Evolutionary conservation across 441 rosid genomes (phyloP).

Genomic region (Corymbia citriodora): DNA sequence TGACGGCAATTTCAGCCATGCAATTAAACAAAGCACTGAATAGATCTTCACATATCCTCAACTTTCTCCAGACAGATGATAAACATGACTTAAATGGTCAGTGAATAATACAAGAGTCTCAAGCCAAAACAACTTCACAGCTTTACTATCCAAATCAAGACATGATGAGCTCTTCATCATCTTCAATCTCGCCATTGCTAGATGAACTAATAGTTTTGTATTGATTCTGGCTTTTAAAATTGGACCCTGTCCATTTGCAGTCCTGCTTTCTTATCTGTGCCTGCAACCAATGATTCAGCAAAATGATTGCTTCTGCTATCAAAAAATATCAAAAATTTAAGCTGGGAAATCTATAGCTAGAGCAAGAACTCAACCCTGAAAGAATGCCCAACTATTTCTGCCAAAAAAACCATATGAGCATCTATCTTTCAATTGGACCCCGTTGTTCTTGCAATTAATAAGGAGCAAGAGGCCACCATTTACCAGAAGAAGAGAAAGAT

Average conservation of each 20-base stretch:
- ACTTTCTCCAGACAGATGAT: slow-evolving; percentile 89
- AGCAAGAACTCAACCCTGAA: no score
- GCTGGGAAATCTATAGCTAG: no score
- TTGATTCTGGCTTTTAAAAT: slow-evolving; percentile 73
- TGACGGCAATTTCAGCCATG: slow-evolving; percentile 74
- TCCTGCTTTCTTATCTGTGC: slow-evolving; percentile 34
- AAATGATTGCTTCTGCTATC: no score
- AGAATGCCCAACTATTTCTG: no score
- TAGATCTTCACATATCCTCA: slow-evolving; percentile 86
- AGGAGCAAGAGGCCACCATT: background rate
- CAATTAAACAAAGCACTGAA: slow-evolving; percentile 77
- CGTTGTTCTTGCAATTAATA: no score
- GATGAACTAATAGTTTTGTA: slow-evolving; percentile 80
- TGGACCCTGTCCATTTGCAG: slow-evolving; percentile 60
- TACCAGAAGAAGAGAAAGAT: slow-evolving; percentile 16
- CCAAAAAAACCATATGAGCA: no score
- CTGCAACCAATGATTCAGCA: no score
- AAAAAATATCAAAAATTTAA: no score
- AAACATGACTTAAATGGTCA: slow-evolving; percentile 91
- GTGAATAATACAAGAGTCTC: slow-evolving; percentile 78
- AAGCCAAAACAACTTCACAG: slow-evolving; percentile 76
- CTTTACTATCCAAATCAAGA: slow-evolving; percentile 80
- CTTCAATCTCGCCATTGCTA: slow-evolving; percentile 77
- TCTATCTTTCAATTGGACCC: no score
- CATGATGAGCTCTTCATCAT: slow-evolving; percentile 57